Conservation (phyloP, 345 rosid species). For the Pugionium dolabratum region DNA sequence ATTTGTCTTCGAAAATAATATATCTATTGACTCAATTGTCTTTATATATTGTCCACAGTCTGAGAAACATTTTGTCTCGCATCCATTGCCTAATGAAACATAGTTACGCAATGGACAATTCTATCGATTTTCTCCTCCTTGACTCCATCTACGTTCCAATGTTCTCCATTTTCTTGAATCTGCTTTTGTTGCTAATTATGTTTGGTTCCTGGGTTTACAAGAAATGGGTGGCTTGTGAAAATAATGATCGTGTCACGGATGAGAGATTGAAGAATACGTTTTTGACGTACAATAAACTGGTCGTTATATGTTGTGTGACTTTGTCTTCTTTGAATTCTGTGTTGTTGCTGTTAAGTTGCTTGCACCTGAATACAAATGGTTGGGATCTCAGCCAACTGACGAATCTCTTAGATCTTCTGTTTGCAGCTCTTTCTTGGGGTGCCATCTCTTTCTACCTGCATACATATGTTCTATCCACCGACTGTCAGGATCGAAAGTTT, state of each 20-base stretch:
- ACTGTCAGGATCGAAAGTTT: conserved; percentile 41
- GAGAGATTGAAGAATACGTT: conserved; percentile 35
- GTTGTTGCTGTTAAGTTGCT: conserved; percentile 54
- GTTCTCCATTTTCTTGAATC: conserved; percentile 52
- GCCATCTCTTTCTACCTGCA: conserved; percentile 46
- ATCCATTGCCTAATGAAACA: conserved; percentile 24
- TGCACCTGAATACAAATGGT: conserved; percentile 55
- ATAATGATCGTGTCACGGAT: conserved; percentile 26
- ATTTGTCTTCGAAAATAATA: conserved; percentile 4
- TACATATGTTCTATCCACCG: conserved; percentile 29
- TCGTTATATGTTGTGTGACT: conserved; percentile 52
- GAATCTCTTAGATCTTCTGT: conserved; percentile 52
- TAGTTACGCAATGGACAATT: conserved; percentile 24
- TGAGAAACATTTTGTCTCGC: conserved; percentile 22
- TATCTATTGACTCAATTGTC: conserved; percentile 25
- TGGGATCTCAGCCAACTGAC: conserved; percentile 47
- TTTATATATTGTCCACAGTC: conserved; percentile 12
- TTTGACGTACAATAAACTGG: conserved; percentile 46
- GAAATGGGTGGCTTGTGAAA: conserved; percentile 29
- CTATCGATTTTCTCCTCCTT: conserved; percentile 34
- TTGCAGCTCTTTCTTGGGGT: conserved; percentile 68
- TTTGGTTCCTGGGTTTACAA: conserved; percentile 41
- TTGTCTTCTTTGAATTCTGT: conserved; percentile 50
- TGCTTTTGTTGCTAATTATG: conserved; percentile 47
- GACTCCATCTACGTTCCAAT: conserved; percentile 47